Percentiles rank a stretch among this genome's conserved stretches.
These are phyloP conservation scores for Bipolaris victoriae DNA, from an alignment of 2,329 filamentous ascomycete species.

Conservation along the genomic window DNA sequence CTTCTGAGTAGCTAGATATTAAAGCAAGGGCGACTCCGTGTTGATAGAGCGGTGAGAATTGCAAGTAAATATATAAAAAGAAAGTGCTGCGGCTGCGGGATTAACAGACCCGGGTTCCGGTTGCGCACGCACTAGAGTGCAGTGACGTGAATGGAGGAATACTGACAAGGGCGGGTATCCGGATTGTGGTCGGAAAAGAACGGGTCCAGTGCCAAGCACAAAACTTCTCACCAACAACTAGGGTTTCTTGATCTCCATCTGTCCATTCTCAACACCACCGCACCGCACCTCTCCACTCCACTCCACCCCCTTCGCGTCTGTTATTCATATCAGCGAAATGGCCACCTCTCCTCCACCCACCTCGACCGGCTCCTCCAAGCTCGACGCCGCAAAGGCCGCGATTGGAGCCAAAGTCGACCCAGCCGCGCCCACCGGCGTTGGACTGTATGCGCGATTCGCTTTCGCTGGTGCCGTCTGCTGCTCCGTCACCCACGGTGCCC, in stretches of 20 bases:
- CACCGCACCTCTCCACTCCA: slow-evolving; percentile 39
- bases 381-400: slow-evolving; percentile 59
- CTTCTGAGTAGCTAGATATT: background rate
- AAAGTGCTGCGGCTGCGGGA: slow-evolving; percentile 12
- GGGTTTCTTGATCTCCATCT: slow-evolving; percentile 28
- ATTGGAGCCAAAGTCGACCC: slow-evolving; percentile 53
- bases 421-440: slow-evolving; percentile 66
- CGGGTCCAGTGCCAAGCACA: slow-evolving; percentile 23
- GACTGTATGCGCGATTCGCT: slow-evolving; percentile 94
- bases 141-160: slow-evolving; percentile 23
- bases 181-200: slow-evolving; percentile 22
- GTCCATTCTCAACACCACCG: slow-evolving; percentile 23
- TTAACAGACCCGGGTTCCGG: slow-evolving; percentile 10
- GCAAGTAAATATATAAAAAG: background rate
- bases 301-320: slow-evolving; percentile 19
- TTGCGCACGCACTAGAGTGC: slow-evolving; percentile 17
- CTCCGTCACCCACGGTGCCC: slow-evolving; percentile 93
- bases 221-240: slow-evolving; percentile 26
- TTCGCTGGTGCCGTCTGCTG: slow-evolving; percentile 98
- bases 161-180: slow-evolving; percentile 16
- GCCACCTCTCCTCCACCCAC: slow-evolving; percentile 51
- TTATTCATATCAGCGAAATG: slow-evolving; percentile 32
- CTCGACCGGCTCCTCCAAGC: slow-evolving; percentile 59
- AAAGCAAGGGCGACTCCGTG: background rate
- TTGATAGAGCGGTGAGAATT: background rate